Base-by-base conservation (phyloP, 805 yeast genomes). In the Zygoascus bituminiphila region DNA sequence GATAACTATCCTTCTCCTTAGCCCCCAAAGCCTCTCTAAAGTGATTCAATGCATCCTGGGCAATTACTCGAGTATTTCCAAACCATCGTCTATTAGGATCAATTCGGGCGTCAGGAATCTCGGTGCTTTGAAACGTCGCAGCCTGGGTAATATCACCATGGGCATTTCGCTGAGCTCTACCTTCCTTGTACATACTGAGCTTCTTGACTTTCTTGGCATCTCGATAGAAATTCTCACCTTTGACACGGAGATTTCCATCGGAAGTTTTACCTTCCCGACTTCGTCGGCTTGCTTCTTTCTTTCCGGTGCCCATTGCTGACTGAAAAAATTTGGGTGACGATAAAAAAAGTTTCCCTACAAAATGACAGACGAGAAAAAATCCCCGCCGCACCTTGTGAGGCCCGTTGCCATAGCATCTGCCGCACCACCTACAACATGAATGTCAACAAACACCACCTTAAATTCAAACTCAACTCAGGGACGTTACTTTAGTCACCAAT, bases 31-130 rank as follows among this genome's bases (percentile, higher is more conserved):
- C 97, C 57, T 86, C 93, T 65, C 98, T 77, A 71, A 91, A 91
- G 70, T 93, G 98, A 24, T 84, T 73, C 60, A 91, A 72, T 1
- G 98, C 96, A 73, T 93, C 96, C 66, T 91, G 98, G 4, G 97
- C 91, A 62, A 91, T 91, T 37, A 91, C 98, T 62, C 98, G 79
- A 12, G 98, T 88, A 68, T 88, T 93, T 44, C 96, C 96, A 63
- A 93, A 93, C 98, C 98, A 91, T 63, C 94, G 79, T 66, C 96
- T 79, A 66, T 91, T 91, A 5, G 98, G 98, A 63, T 87, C 96
- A 40, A 91, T 94, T 52, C 98, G 75, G 1, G 98, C 98, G 54
- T 73, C 79, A 12, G 98, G 98, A 24, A 85, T 74, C 54, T 88
- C 89, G 3, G 88, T 81, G 57, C 85, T 82, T 65, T 91, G 98